These are phyloP conservation scores for Eucalyptus globulus DNA, from an alignment of 345 rosid genomes.

Conservation along the genomic window DNA sequence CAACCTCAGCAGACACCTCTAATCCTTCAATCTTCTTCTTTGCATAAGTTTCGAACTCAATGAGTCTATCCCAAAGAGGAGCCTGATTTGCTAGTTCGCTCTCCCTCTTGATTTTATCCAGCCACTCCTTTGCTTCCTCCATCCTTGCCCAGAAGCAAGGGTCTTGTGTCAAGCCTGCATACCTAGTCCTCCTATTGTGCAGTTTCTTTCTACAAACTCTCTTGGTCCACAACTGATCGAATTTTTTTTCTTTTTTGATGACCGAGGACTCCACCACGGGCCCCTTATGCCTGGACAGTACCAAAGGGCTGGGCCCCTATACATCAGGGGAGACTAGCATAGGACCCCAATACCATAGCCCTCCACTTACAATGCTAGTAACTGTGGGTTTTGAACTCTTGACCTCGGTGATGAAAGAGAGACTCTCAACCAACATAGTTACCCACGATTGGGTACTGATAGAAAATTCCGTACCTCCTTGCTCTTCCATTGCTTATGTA, in stretches of 20 bases:
- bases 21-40: slow-evolving; percentile 18
- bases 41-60: slow-evolving; percentile 24
- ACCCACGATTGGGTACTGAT: too few species aligned
- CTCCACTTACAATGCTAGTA: too few species aligned
- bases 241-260: too few species aligned
- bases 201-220: neutral
- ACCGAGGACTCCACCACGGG: too few species aligned
- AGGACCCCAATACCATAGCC: too few species aligned
- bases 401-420: too few species aligned
- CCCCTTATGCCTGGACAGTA: accelerated
- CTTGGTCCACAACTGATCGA: slow-evolving; percentile 48
- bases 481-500: slow-evolving; percentile 49
- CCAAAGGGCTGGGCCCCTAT: too few species aligned
- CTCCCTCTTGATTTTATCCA: slow-evolving; percentile 31
- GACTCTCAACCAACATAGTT: too few species aligned
- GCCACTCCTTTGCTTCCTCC: slow-evolving; percentile 10
- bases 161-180: slow-evolving; percentile 61
- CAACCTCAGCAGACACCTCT: slow-evolving; percentile 60
- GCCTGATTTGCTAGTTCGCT: neutral
- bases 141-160: slow-evolving; percentile 69
- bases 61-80: slow-evolving; percentile 17
- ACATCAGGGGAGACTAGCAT: too few species aligned
- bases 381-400: too few species aligned
- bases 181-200: slow-evolving; percentile 22
- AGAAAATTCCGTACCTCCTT: slow-evolving; percentile 48